Conservation (phyloP, 1,284 basidiomycete species). For the Porodaedalea pini region DNA sequence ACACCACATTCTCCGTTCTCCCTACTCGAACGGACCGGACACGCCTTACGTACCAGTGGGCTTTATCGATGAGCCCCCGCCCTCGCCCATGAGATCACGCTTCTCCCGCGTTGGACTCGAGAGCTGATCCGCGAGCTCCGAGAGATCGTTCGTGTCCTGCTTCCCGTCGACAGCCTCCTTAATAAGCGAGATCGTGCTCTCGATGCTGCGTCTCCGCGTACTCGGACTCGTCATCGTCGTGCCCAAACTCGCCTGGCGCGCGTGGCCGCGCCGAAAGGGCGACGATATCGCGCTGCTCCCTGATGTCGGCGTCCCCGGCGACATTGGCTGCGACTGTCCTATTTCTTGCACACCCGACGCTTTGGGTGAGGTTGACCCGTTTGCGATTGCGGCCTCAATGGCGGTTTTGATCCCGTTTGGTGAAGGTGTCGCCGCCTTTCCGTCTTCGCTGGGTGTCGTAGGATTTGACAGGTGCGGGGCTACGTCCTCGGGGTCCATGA, state of each 20-base stretch:
- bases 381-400: slow-evolving; percentile 47
- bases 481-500: slow-evolving; percentile 80
- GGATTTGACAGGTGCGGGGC: slow-evolving; percentile 42
- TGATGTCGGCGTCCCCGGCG: slow-evolving; percentile 31
- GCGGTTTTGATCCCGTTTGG: slow-evolving; percentile 52
- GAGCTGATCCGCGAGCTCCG: slow-evolving; percentile 23
- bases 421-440: slow-evolving; percentile 43
- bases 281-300: slow-evolving; percentile 32
- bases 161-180: slow-evolving; percentile 81
- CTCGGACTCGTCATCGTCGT: slow-evolving; percentile 97
- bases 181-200: slow-evolving; percentile 95
- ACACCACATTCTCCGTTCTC: too few relatives aligned
- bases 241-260: slow-evolving; percentile 85
- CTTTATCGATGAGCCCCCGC: neutral
- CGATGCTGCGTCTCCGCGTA: slow-evolving; percentile 86
- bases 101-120: slow-evolving; percentile 17
- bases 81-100: neutral
- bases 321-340: slow-evolving; percentile 31
- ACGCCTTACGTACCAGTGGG: neutral
- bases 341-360: slow-evolving; percentile 26
- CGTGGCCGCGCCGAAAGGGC: slow-evolving; percentile 74
- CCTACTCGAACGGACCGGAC: too few relatives aligned
- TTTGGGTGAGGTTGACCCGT: slow-evolving; percentile 34
- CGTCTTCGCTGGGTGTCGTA: slow-evolving; percentile 47
- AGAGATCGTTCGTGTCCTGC: slow-evolving; percentile 23